Conservation (phyloP, 2,329 filamentous ascomycete species). For the Aureobasidium lini region DNA sequence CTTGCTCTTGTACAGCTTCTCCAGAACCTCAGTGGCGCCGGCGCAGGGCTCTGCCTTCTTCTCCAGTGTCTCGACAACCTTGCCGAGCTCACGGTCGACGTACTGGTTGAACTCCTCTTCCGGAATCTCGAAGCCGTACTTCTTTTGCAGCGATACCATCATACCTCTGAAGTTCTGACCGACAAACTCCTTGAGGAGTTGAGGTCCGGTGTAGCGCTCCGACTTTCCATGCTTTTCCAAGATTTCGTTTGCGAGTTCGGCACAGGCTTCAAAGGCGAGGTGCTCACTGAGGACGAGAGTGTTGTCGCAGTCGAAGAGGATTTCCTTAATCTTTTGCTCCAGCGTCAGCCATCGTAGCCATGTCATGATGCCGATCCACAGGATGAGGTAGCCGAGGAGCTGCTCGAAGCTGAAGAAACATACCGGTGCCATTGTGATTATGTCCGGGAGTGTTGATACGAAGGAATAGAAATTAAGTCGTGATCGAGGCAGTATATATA, state of each 20-base stretch:
- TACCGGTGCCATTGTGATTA: constrained; percentile 7
- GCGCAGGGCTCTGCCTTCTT: constrained; percentile 38
- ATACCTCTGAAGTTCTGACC: constrained; percentile 94
- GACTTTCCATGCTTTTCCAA: constrained; percentile 58
- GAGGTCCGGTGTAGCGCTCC: constrained; percentile 67
- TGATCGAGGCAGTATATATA: not conserved
- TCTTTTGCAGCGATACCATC: constrained; percentile 67
- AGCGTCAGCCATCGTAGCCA: not conserved
- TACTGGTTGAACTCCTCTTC: constrained; percentile 64
- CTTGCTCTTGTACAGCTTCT: constrained; percentile 52
- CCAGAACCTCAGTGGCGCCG: constrained; percentile 44
- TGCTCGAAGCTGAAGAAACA: not conserved
- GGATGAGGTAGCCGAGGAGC: constrained; percentile 3
- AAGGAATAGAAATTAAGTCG: not conserved
- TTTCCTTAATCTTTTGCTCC: constrained; percentile 35
- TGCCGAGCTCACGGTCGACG: constrained; percentile 70
- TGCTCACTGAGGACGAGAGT: constrained; percentile 88
- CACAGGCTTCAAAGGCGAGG: constrained; percentile 84
- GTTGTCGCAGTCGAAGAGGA: constrained; percentile 63
- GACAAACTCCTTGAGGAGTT: constrained; percentile 79
- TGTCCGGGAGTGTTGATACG: not conserved
- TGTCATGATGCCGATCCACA: not conserved
- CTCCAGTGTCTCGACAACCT: constrained; percentile 73
- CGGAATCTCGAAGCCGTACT: constrained; percentile 64
- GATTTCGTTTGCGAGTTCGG: constrained; percentile 81